A percentile compares a stretch with the other conserved stretches of the same genome.
These are phyloP conservation scores for Fusarium sp. DNA, from an alignment of 2,329 filamentous ascomycete species.

Conservation along the genomic window DNA sequence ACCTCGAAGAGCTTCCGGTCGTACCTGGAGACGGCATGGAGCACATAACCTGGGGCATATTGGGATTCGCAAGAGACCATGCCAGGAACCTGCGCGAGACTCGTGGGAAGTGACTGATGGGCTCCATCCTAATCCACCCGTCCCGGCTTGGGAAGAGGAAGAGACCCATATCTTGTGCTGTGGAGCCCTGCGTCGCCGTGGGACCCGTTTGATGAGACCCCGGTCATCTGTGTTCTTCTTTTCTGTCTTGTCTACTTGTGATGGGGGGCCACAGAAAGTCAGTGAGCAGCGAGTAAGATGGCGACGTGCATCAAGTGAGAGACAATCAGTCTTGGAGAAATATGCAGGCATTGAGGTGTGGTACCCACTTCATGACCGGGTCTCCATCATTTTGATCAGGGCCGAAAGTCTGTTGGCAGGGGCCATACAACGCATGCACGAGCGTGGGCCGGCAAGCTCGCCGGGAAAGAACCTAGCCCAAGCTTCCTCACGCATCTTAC, in stretches of 20 bases:
- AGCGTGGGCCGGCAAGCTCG: constrained; percentile 40
- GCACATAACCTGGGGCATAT: constrained; percentile 37
- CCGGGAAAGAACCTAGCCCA: constrained; percentile 35
- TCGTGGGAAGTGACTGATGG: constrained; percentile 33
- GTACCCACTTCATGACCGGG: constrained; percentile 29
- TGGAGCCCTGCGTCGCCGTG: constrained; percentile 31
- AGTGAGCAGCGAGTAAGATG: constrained; percentile 21
- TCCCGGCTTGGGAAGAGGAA: constrained; percentile 27
- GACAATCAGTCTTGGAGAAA: constrained; percentile 31
- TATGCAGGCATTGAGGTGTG: constrained; percentile 29
- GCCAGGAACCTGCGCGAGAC: constrained; percentile 32
- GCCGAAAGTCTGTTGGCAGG: constrained; percentile 42
- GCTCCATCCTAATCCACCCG: constrained; percentile 31
- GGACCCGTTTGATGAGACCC: constrained; percentile 37
- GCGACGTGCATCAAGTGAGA: constrained; percentile 19
- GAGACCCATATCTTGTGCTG: constrained; percentile 21
- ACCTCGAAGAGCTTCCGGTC: constrained; percentile 36
- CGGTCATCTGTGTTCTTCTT: constrained; percentile 21
- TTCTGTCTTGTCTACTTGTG: constrained; percentile 24
- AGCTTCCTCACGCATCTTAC: constrained; percentile 30
- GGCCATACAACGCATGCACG: constrained; percentile 23
- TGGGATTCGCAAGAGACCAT: constrained; percentile 35
- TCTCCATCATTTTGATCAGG: constrained; percentile 38
- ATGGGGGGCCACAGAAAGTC: constrained; percentile 23
- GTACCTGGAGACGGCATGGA: constrained; percentile 37